Evolutionary conservation across 352 stramenopile species (phyloP), one percentile per base, ranked within the genome.

Genomic region (Phytophthora sp.): DNA sequence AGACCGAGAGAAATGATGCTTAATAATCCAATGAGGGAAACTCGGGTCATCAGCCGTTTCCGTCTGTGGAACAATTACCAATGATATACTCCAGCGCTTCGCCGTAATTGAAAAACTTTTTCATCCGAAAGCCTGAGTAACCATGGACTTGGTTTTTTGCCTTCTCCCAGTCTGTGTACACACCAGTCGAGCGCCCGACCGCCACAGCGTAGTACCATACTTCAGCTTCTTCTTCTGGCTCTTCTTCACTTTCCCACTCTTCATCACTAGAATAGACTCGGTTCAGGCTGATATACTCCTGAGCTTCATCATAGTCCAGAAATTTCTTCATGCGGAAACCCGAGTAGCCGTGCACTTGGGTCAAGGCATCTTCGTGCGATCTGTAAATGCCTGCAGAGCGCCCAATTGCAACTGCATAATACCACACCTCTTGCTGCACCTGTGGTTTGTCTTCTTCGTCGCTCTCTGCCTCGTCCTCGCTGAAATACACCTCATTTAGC

Each of bases 281-380:
- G 20, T 63, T 55, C 13, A 27, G 47, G 57, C 59, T 21, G 20
- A 66, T 27, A 18, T 58, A 66, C 38, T 46, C 57, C 9, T 66
- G 35, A 3, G 80, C 83, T 42, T 89, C 61, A 8, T 60, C 42
- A 18, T 71, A 51, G 12, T 70, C 75, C 23, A 70, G 36, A 55
- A 91, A 89, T 44, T 88, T 89, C 52, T 91, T 89, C 58, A 76
- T 88, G 9, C 65, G 53, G 36, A 80, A 81, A 24, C 76, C 74
- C 3, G 68, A 54, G 30, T 79, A 88, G 15, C 77, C 77, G 35
- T 86, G 80, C 18, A 90, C 78, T 53, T 83, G 69, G 2, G 41
- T 15, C 15, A 51, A 30, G 1, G 42, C 57, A 7, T 64, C 33
- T 5, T 57, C 15, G 24, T 50, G 20, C n/a, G 33, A 65, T 7